These are phyloP conservation scores for Saccharomyces hybrid DNA, from an alignment of 1,139 yeast genomes.

Conservation along the genomic window DNA sequence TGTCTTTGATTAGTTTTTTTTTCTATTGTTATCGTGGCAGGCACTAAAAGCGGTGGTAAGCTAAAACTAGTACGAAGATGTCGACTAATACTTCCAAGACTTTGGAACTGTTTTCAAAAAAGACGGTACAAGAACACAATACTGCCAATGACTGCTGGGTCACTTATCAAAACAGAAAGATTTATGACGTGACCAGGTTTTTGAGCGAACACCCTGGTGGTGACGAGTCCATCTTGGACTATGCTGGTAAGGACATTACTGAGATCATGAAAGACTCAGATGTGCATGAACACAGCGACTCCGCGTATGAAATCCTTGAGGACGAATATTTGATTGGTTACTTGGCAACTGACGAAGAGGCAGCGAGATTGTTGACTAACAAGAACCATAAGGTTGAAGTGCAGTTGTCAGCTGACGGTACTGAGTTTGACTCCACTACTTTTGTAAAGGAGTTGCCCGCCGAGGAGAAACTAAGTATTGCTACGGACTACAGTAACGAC, in stretches of 20 bases:
- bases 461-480: constrained; percentile 62
- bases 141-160: constrained; percentile 64
- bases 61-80: constrained; percentile 6
- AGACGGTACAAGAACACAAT: constrained; percentile 45
- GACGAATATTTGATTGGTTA: constrained; percentile 61
- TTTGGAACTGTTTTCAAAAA: constrained; percentile 39
- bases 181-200: constrained; percentile 75
- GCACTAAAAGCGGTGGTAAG: background rate
- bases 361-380: constrained; percentile 42
- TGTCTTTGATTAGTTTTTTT: background rate
- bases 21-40: background rate
- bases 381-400: constrained; percentile 37
- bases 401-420: constrained; percentile 26
- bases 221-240: constrained; percentile 47
- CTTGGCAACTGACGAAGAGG: constrained; percentile 58
- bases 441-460: constrained; percentile 59
- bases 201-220: constrained; percentile 88
- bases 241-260: constrained; percentile 82
- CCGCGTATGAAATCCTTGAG: constrained; percentile 83
- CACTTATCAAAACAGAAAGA: constrained; percentile 63
- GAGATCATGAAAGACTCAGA: constrained; percentile 61
- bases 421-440: constrained; percentile 40
- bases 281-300: constrained; percentile 73
- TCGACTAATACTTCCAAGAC: constrained; percentile 21
- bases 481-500: constrained; percentile 72